Conservation (phyloP, 139 green algal genomes). For the Closterium sp. region DNA sequence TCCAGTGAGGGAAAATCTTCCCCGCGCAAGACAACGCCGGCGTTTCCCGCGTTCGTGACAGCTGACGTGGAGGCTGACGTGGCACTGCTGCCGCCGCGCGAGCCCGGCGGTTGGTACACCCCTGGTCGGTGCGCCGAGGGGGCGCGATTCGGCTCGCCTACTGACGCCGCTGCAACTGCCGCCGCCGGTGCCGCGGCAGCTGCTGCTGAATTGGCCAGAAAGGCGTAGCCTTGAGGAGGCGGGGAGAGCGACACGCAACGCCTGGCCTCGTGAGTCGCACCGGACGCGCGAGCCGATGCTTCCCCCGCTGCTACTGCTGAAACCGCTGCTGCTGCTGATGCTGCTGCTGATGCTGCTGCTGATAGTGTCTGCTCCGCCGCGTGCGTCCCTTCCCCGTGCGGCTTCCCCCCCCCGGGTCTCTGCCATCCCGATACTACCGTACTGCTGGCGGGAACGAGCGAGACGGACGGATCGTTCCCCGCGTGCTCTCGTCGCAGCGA, state of each 20-base stretch:
- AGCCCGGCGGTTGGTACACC: neutral
- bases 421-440: neutral
- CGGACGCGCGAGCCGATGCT: neutral
- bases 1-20: neutral
- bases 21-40: neutral
- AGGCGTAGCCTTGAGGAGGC: neutral
- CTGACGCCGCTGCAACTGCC: neutral
- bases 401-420: neutral
- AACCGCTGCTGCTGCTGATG: neutral
- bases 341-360: neutral
- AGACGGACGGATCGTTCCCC: slow-evolving; percentile 29
- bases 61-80: neutral
- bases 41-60: neutral
- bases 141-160: neutral
- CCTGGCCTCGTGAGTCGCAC: neutral
- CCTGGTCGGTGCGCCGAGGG: neutral
- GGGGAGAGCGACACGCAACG: neutral
- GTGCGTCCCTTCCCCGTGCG: neutral
- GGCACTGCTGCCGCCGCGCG: neutral
- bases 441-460: neutral
- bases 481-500: slow-evolving; percentile 32
- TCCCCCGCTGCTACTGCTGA: neutral
- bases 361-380: neutral
- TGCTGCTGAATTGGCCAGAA: neutral
- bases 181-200: neutral